Conservation (phyloP, 139 green algal genomes). For the Haematococcus sp. region DNA sequence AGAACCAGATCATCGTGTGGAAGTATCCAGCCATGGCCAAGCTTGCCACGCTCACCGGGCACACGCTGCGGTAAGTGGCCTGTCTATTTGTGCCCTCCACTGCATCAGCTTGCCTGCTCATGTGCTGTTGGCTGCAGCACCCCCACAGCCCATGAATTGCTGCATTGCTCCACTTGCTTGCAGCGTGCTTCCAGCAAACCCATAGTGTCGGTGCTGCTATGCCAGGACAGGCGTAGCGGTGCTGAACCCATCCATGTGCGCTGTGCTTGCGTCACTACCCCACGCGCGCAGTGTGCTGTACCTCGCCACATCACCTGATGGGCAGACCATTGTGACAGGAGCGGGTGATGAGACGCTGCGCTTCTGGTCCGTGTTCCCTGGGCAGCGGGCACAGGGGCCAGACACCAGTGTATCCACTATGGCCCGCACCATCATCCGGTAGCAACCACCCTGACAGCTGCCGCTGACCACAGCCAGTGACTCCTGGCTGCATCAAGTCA, state of each 20-base stretch:
- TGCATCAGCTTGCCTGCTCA: background rate
- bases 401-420: conserved; percentile 47
- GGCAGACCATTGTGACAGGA: conserved; percentile 97
- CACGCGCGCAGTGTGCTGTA: conserved; percentile 86
- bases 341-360: conserved; percentile 91
- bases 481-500: too few relatives aligned
- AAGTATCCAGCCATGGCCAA: conserved; percentile 85
- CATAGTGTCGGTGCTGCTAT: too few relatives aligned
- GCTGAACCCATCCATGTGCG: background rate
- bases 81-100: background rate
- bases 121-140: background rate
- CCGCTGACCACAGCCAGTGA: too few relatives aligned
- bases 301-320: conserved; percentile 91
- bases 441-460: conserved; percentile 1
- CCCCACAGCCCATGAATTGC: background rate
- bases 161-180: too few relatives aligned
- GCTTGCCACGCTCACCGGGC: conserved; percentile 85
- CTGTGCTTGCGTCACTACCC: conserved; percentile 81
- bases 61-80: conserved; percentile 1
- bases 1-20: conserved; percentile 96
- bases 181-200: background rate
- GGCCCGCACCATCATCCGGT: conserved; percentile 68
- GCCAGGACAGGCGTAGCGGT: too few relatives aligned
- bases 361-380: conserved; percentile 93
- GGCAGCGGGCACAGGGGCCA: background rate